phyloP scores from a whole-genome alignment of 2,329 filamentous ascomycete species.

The Monilinia laxa region DNA sequence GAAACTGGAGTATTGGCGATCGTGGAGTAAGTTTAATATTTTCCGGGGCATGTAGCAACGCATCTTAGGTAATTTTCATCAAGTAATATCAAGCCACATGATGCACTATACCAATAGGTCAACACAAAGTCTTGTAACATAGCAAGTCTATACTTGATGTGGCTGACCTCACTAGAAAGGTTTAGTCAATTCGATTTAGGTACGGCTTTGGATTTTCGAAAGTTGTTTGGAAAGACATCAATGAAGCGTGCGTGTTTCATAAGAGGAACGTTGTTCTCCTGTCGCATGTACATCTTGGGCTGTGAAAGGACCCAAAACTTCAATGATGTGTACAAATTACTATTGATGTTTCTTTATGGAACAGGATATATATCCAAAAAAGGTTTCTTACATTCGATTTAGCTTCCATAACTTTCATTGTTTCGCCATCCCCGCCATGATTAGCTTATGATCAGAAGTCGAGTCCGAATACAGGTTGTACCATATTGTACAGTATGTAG shows the following conservation, averaged over 20 bases:
- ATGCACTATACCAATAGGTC: background rate
- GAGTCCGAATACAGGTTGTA: constrained; percentile 2
- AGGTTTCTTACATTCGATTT: background rate
- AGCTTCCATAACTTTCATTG: too few species aligned
- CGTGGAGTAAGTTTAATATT: background rate
- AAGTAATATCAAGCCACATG: constrained; percentile 18
- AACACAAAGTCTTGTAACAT: background rate
- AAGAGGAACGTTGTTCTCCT: background rate
- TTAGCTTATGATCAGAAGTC: background rate
- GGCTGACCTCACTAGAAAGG: background rate
- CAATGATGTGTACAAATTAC: background rate
- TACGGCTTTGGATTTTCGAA: background rate
- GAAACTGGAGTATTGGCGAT: constrained; percentile 11
- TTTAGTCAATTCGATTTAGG: background rate
- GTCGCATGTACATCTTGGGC: background rate
- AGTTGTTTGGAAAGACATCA: background rate
- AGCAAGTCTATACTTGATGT: constrained; percentile 2
- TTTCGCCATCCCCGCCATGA: background rate
- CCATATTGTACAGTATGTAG: background rate
- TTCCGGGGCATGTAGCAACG: background rate
- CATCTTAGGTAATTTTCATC: background rate
- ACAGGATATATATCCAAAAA: background rate
- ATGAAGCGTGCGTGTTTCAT: background rate
- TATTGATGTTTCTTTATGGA: background rate
- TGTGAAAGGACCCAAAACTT: background rate